Evolutionary conservation across 106 monocot genomes (phyloP), one percentile per base, ranked within the genome.

Genomic region (Allium sativum): DNA sequence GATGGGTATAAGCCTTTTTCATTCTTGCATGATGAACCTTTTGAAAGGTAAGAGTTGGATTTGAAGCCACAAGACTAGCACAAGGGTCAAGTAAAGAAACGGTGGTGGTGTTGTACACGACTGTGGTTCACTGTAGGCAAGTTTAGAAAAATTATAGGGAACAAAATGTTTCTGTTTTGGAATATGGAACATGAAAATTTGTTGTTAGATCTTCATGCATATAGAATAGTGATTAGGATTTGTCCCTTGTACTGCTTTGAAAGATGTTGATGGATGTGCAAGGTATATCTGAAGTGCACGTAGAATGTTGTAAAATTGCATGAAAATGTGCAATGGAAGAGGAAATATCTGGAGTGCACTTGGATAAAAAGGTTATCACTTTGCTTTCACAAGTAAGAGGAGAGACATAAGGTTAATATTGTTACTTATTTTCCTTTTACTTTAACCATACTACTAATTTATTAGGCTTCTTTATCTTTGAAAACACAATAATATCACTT

Each of bases 221-320:
- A 92, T 68, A 56, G 92, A 5, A 92, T 98, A 19, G 72, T 98
- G 13, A 88, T 98, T 7, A 82, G n/a, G n/a, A n/a, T n/a, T n/a
- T n/a, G n/a, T 76, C 67, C 61, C 92, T 11, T 88, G 77, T 64
- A 78, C 83, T 66, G 92, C 80, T 42, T 42, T 85, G 59, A 65
- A 77, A 65, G 98, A 92, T 74, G 70, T 81, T 21, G 92, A 61
- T 9, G 77, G 91, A 64, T 82, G 74, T 6, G 70, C 45, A 6
- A 71, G 88, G 44, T 98, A 92, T 55, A 85, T 88, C 46, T 73
- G 85, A 74, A 56, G 50, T 45, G 31, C 68, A n/a, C n/a, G 56
- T 8, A 76, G 79, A 48, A 88, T 84, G 70, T 7, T 80, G 69
- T 84, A 79, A 1, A 98, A 88, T 69, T 92, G 98, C 52, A 79